phyloP scores from a whole-genome alignment of 768 basidiomycete species.

The Coprinopsis strossmayeri region DNA sequence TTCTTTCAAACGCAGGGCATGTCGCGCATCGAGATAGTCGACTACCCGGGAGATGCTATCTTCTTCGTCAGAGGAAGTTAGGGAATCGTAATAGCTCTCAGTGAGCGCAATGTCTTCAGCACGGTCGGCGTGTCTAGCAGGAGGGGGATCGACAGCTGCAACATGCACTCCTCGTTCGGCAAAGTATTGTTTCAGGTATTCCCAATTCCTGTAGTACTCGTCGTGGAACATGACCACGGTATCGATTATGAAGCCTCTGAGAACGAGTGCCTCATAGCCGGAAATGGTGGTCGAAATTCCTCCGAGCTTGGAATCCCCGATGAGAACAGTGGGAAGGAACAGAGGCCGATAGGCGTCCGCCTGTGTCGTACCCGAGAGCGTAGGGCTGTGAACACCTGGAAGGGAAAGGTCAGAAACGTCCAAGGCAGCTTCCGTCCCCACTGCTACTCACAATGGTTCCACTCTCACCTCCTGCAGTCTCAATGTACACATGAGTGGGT shows the following conservation, averaged over 20 bases:
- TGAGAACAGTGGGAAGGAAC: slow-evolving; percentile 78
- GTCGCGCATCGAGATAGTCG: slow-evolving; percentile 54
- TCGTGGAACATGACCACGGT: slow-evolving; percentile 81
- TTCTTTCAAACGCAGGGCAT: slow-evolving; percentile 58
- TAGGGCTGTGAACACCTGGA: slow-evolving; percentile 87
- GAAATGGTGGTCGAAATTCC: slow-evolving; percentile 91
- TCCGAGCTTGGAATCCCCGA: slow-evolving; percentile 86
- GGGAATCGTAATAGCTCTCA: slow-evolving; percentile 63
- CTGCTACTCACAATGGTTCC: not conserved
- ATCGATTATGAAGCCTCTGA: slow-evolving; percentile 89
- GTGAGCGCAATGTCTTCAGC: slow-evolving; percentile 44
- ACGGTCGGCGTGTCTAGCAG: slow-evolving; percentile 35
- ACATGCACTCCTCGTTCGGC: slow-evolving; percentile 59
- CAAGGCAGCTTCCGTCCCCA: slow-evolving; percentile 5
- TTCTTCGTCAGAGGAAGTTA: slow-evolving; percentile 30
- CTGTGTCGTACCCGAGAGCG: slow-evolving; percentile 77
- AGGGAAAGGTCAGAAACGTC: not conserved
- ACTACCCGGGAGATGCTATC: slow-evolving; percentile 42
- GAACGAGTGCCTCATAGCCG: slow-evolving; percentile 82
- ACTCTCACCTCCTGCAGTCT: slow-evolving; percentile 89
- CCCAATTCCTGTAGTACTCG: slow-evolving; percentile 80
- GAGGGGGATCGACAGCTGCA: slow-evolving; percentile 51
- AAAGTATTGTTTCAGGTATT: slow-evolving; percentile 79
- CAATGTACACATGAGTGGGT: slow-evolving; percentile 67
- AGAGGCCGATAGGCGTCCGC: slow-evolving; percentile 81